Evolutionary conservation across 371 early-diverging fungal species (phyloP), one percentile per base, ranked within the genome.

Genomic region (Mortierella sp.): DNA sequence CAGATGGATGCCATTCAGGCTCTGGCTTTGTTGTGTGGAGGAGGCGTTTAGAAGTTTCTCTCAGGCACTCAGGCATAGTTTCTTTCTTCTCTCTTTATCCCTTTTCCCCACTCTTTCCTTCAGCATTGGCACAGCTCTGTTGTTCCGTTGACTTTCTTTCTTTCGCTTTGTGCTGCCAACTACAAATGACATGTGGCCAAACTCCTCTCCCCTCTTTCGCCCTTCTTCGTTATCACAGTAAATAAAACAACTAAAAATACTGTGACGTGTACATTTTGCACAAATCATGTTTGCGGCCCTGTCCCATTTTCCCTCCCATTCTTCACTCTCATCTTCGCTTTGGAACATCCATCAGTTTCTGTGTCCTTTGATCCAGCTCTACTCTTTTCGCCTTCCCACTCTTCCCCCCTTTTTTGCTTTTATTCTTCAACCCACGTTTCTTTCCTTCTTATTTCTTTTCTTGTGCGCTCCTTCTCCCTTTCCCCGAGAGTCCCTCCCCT

Each of bases 1-100:
- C 87, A 86, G 54, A 86, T 86, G 83, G 87, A 82, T 70, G 87
- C 87, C 24, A 82, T 86, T 28, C 83, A 82, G 48, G 87, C 87
- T 7, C 68, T 86, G 28, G 87, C 87, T 5, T 55, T 86, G 45
- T 52, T 86, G 44, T 82, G 83, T 48, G 87, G 87, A 34, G 87
- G 87, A 34, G 87, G 87, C 11, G 82, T 81, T 13, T 85, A 76
- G 74, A 68, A n/a, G 9, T 31, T 38, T 38, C 24, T 13, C 10
- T 6, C 5, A 11, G 34, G 31, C 31, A 31, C 34, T 31, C 7
- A 31, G 16, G 19, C 38, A 38, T 48, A 76, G 10, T 47, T 42
- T 55, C 7, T 31, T 45, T 10, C 71, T 44, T 58, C 42, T 52
- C 6, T 50, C 52, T 31, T 52, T 54, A 26, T 52, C 48, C n/a